Conservation (phyloP, 2,329 filamentous ascomycete species). For the Chalara sp. region DNA sequence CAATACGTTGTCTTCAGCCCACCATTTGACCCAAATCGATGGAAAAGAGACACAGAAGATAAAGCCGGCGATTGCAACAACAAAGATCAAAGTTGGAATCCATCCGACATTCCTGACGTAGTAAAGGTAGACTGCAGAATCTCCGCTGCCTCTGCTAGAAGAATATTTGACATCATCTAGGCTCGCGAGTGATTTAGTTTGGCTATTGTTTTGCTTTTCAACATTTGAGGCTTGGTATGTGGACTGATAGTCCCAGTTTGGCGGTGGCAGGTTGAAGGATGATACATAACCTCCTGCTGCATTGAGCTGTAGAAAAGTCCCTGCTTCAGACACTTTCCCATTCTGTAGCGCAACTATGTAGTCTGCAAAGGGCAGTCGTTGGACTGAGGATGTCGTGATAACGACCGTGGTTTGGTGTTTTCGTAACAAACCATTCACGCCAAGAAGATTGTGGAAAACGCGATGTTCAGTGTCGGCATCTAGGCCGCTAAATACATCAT, state of each 20-base stretch:
- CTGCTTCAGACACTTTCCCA: conserved; percentile 27
- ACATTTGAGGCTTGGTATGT: too few species aligned
- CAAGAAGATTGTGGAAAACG: conserved; percentile 17
- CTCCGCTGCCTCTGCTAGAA: too few species aligned
- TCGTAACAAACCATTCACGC: conserved; percentile 12
- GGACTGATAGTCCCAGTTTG: too few species aligned
- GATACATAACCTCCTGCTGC: conserved; percentile 8
- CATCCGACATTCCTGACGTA: conserved; percentile 12
- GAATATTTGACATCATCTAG: too few species aligned
- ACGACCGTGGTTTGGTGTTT: conserved; percentile 28
- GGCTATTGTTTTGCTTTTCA: too few species aligned
- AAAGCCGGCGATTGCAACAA: too few species aligned
- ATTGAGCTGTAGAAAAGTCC: conserved; percentile 11
- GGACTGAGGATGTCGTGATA: conserved; percentile 28
- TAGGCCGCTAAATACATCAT: conserved; percentile 24
- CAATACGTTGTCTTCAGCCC: conserved; percentile 25
- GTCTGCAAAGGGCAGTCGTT: conserved; percentile 14
- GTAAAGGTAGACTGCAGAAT: conserved; percentile 8
- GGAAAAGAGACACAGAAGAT: too few species aligned
- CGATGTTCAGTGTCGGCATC: conserved; percentile 19
- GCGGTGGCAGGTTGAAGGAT: too few species aligned
- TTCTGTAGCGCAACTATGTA: conserved; percentile 27
- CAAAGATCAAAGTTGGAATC: not conserved
- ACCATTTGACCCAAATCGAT: conserved; percentile 35
- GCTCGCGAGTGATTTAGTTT: too few species aligned